A percentile compares a stretch with the other conserved stretches of the same genome.
Evolutionary conservation across 2,329 filamentous ascomycete genomes (phyloP).

Genomic region (Claviceps citrina): DNA sequence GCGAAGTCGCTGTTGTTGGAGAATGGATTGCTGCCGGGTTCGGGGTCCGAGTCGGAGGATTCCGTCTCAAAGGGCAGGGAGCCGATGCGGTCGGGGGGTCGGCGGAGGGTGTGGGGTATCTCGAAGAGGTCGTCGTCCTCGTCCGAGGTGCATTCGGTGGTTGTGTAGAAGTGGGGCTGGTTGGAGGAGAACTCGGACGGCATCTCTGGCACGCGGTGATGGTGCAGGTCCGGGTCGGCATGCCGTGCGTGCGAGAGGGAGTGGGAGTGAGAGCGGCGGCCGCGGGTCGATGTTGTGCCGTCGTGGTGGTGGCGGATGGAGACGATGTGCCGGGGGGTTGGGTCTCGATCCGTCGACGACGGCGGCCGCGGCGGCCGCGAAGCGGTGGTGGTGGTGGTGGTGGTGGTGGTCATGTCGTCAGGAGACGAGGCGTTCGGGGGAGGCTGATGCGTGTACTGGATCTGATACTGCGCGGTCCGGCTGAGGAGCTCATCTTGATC

Average conservation of each 20-base stretch:
- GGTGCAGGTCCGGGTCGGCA: slow-evolving; percentile 24
- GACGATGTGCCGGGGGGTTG: slow-evolving; percentile 22
- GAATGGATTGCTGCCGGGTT: slow-evolving; percentile 13
- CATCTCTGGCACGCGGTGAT: slow-evolving; percentile 37
- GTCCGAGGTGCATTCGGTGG: slow-evolving; percentile 45
- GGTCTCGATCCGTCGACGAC: slow-evolving; percentile 11
- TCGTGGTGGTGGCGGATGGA: slow-evolving; percentile 39
- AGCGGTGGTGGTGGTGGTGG: not conserved
- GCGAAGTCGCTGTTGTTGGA: too few relatives aligned
- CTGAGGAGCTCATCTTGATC: slow-evolving; percentile 58
- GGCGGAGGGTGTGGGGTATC: slow-evolving; percentile 17
- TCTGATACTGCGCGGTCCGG: slow-evolving; percentile 59
- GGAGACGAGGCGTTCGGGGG: too few relatives aligned
- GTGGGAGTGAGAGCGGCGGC: slow-evolving; percentile 1
- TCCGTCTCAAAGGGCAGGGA: slow-evolving; percentile 39
- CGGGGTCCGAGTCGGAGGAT: slow-evolving; percentile 20
- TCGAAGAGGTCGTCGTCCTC: slow-evolving; percentile 34
- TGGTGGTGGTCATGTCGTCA: too few relatives aligned
- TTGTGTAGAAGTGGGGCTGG: slow-evolving; percentile 36
- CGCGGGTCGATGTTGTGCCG: slow-evolving; percentile 23
- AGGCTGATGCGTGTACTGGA: slow-evolving; percentile 45
- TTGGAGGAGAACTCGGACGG: slow-evolving; percentile 37
- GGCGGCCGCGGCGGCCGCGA: slow-evolving; percentile 9
- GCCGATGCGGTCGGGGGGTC: slow-evolving; percentile 37
- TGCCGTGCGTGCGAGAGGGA: slow-evolving; percentile 21